These are phyloP conservation scores for Tricholoma furcatifolium DNA, from an alignment of 768 basidiomycete species.

Conservation along the genomic window DNA sequence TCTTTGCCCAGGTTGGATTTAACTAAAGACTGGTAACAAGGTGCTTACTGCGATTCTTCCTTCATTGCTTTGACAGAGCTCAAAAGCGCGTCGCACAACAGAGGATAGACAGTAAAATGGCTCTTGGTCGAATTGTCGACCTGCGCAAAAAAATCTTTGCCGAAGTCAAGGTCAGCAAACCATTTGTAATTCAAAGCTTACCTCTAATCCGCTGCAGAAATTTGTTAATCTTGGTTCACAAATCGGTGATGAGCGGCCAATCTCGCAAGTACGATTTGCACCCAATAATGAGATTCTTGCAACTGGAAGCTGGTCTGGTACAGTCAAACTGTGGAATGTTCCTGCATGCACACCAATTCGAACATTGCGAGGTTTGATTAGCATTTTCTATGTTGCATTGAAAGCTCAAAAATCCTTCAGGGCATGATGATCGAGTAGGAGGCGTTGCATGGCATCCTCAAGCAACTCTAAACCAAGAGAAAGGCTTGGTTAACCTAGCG, in stretches of 20 bases:
- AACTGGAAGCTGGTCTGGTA: conserved; percentile 96
- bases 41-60: conserved; percentile 67
- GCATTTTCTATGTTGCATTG: not conserved
- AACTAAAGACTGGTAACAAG: conserved; percentile 59
- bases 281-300: conserved; percentile 88
- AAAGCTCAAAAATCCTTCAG: conserved; percentile 34
- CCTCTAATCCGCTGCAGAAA: conserved; percentile 46
- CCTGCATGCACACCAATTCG: conserved; percentile 82
- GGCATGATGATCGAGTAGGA: conserved; percentile 88
- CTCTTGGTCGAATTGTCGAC: conserved; percentile 87
- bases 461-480: conserved; percentile 72
- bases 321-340: conserved; percentile 93
- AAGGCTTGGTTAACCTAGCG: conserved; percentile 75
- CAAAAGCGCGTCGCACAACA: conserved; percentile 92
- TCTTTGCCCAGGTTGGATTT: conserved; percentile 92
- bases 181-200: not conserved
- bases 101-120: conserved; percentile 83
- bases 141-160: conserved; percentile 87
- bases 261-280: conserved; percentile 92
- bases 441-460: conserved; percentile 98
- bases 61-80: conserved; percentile 71
- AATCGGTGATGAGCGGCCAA: conserved; percentile 94
- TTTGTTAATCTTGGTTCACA: conserved; percentile 94
- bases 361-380: conserved; percentile 63
- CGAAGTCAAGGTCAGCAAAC: conserved; percentile 75